Evolutionary conservation across 768 basidiomycete genomes (phyloP).

Genomic region (Pleurotus platypus): DNA sequence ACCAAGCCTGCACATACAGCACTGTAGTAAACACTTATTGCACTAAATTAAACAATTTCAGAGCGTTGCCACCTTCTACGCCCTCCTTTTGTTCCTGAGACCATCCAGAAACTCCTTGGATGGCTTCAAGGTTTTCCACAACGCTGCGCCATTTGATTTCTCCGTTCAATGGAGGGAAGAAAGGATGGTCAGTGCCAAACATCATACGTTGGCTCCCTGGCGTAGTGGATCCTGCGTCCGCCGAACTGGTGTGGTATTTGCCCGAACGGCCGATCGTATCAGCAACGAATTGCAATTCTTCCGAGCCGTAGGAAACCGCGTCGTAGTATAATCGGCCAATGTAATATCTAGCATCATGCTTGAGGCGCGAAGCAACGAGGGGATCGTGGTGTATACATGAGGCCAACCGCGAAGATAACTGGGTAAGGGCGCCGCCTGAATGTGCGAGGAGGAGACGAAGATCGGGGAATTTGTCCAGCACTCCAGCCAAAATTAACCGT

Average conservation of each 20-base stretch:
- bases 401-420: slow-evolving; percentile 78
- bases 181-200: slow-evolving; percentile 88
- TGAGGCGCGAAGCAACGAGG: slow-evolving; percentile 64
- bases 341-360: slow-evolving; percentile 83
- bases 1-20: slow-evolving; percentile 4
- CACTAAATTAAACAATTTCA: slow-evolving; percentile 60
- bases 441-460: slow-evolving; percentile 82
- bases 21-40: slow-evolving; percentile 13
- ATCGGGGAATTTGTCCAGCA: slow-evolving; percentile 73
- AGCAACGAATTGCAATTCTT: slow-evolving; percentile 78
- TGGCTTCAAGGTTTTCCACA: slow-evolving; percentile 80
- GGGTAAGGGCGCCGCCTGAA: slow-evolving; percentile 82
- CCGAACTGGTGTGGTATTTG: slow-evolving; percentile 36
- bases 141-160: slow-evolving; percentile 82
- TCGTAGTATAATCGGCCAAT: slow-evolving; percentile 79
- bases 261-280: slow-evolving; percentile 62
- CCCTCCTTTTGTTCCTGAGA: slow-evolving; percentile 52
- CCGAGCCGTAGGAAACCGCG: slow-evolving; percentile 85
- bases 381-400: slow-evolving; percentile 88
- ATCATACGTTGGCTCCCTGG: slow-evolving; percentile 59
- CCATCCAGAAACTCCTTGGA: slow-evolving; percentile 64
- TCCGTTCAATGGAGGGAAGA: slow-evolving; percentile 77
- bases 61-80: slow-evolving; percentile 72
- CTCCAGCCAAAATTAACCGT: slow-evolving; percentile 76
- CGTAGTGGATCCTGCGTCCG: slow-evolving; percentile 31